Conservation (phyloP, 1,284 basidiomycete genomes). For the Porogramme epimiltina region DNA sequence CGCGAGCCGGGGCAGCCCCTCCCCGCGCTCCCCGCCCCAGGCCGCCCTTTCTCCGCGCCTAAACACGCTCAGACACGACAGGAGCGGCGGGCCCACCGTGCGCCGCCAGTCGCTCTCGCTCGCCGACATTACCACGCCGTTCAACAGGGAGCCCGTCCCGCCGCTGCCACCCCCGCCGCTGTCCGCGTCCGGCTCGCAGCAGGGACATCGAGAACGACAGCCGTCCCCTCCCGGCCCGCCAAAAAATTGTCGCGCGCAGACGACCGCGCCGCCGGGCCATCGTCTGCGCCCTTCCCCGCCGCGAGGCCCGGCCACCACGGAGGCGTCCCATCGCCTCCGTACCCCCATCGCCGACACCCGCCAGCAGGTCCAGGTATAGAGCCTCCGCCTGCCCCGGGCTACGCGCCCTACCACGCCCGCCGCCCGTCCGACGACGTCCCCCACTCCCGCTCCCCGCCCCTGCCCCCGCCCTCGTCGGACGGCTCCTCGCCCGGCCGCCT, state of each 20-base stretch:
- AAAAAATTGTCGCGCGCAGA: constrained; percentile 60
- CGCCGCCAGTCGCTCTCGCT: constrained; percentile 36
- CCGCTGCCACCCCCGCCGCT: background rate
- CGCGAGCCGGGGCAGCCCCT: background rate
- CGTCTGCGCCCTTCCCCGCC: constrained; percentile 46
- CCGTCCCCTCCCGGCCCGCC: constrained; percentile 18
- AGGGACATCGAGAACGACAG: constrained; percentile 15
- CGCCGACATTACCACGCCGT: constrained; percentile 34
- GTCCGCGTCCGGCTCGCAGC: background rate
- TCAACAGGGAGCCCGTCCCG: constrained; percentile 21
- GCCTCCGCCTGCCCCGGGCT: constrained; percentile 3
- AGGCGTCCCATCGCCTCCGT: constrained; percentile 22
- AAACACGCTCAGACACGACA: constrained; percentile 17
- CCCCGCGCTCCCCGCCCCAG: constrained; percentile 8
- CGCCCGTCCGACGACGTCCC: background rate
- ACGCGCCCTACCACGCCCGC: background rate
- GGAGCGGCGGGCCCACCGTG: background rate
- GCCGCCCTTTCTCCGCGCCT: constrained; percentile 10
- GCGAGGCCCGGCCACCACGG: constrained; percentile 34
- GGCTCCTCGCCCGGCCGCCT: background rate
- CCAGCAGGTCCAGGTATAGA: constrained; percentile 21
- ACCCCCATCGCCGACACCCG: constrained; percentile 26
- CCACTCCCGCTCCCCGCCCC: background rate
- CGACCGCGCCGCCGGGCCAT: constrained; percentile 48
- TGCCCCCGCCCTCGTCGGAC: background rate